Conservation (phyloP, 805 yeast species). For the Ogataea thermomethanolica region DNA sequence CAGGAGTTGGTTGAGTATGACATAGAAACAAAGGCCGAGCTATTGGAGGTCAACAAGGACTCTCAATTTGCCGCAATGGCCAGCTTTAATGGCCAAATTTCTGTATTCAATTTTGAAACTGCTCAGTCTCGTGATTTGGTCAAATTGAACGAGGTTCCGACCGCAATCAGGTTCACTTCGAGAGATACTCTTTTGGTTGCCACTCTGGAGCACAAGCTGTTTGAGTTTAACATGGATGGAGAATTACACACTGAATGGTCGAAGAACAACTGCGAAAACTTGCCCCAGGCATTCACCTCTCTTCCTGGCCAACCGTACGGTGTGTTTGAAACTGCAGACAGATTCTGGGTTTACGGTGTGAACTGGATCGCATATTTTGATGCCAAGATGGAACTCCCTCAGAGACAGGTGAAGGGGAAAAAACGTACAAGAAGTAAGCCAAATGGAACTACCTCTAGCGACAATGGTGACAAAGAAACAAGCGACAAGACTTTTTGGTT, state of each 20-base stretch:
- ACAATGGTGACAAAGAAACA: constrained; percentile 8
- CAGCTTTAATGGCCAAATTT: constrained; percentile 64
- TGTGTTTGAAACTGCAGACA: constrained; percentile 43
- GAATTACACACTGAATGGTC: constrained; percentile 72
- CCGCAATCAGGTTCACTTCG: constrained; percentile 55
- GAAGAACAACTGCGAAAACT: constrained; percentile 62
- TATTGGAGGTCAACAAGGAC: constrained; percentile 46
- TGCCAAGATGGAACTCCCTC: constrained; percentile 45
- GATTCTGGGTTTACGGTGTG: constrained; percentile 85
- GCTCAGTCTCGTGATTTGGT: constrained; percentile 43
- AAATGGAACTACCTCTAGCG: constrained; percentile 28
- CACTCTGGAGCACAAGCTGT: constrained; percentile 70
- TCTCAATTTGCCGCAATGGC: constrained; percentile 51
- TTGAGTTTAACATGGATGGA: constrained; percentile 53
- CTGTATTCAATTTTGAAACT: constrained; percentile 37
- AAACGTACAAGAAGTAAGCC: constrained; percentile 29
- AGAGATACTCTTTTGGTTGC: constrained; percentile 52
- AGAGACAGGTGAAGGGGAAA: constrained; percentile 23
- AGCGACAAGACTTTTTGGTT: constrained; percentile 60
- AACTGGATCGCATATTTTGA: constrained; percentile 80
- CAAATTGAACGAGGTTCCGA: constrained; percentile 55
- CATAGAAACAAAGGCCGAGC: constrained; percentile 43
- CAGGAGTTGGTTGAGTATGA: constrained; percentile 32
- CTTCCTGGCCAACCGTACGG: constrained; percentile 72
- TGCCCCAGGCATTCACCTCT: constrained; percentile 61